Percentiles rank a stretch among this genome's conserved stretches.
These are phyloP conservation scores for Podila clonocystis DNA, from an alignment of 192 early-diverging fungal species.

Conservation along the genomic window DNA sequence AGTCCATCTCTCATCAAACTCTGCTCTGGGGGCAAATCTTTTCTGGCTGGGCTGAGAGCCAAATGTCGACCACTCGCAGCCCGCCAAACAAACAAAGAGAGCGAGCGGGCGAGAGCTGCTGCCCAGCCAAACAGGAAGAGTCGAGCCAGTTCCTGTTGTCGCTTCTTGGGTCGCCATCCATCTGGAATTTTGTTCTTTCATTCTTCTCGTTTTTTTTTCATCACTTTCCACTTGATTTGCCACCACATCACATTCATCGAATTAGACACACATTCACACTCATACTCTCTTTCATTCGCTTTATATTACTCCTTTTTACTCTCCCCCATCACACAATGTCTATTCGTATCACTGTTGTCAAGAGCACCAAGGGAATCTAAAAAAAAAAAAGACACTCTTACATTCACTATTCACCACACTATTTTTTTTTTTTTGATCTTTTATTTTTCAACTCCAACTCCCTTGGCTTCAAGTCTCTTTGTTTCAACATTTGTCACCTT, in stretches of 20 bases:
- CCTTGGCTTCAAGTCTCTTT: background rate
- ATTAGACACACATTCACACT: background rate
- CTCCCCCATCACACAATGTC: constrained; percentile 11
- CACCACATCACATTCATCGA: background rate
- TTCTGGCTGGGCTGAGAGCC: background rate
- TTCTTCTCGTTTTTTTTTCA: background rate
- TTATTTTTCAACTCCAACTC: background rate
- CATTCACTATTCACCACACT: background rate
- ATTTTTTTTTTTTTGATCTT: background rate
- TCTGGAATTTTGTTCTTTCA: background rate
- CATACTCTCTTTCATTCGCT: background rate
- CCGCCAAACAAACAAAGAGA: too few relatives aligned
- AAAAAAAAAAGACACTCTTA: constrained; percentile 11
- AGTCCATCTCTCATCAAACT: too few relatives aligned
- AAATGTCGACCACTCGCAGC: background rate
- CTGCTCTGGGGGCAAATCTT: too few relatives aligned
- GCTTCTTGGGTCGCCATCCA: background rate
- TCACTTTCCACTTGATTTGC: background rate
- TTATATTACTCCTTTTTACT: background rate
- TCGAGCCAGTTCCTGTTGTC: too few relatives aligned
- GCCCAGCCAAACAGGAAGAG: too few relatives aligned
- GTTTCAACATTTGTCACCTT: background rate
- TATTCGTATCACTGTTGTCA: constrained; percentile 9
- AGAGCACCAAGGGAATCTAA: constrained; percentile 37
- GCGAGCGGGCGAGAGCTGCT: too few relatives aligned